Base-by-base conservation (phyloP, 2,329 filamentous ascomycete genomes). In the Saccharata proteae region DNA sequence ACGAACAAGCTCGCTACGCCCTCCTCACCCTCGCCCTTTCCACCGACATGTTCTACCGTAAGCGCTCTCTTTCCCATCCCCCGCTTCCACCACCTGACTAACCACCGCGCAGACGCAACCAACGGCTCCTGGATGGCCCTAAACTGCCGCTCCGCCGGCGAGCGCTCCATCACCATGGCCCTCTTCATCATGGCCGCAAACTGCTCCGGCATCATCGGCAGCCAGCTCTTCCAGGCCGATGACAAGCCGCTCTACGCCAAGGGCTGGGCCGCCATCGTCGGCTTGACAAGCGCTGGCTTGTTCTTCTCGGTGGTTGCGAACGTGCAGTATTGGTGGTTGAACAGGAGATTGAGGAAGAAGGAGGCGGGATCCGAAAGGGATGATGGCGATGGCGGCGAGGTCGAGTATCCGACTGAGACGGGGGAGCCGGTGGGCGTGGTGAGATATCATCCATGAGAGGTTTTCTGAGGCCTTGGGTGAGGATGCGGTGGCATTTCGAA, bases 121-220 rank as follows among this genome's bases (percentile, higher is more conserved):
- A 42, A 43, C 24, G 40, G 38, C 9, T 42, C 40, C 8, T 43
- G 41, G 41, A 30, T 43, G 14, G 40, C 41, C 7, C 29, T 42
- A 20, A 43, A 43, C 36, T 30, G 40, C 16, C 34, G 38, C n/a
- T 28, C 33, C 5, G 36, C 41, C 11, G 35, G 34, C 22, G 40
- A 43, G 32, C 36, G 41, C 20, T 36, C 34, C 12, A 41, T 43
- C 29, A 39, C 36, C 16, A 35, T 43, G 30, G 41, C 41, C 10
- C 34, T 43, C n/a, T 39, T 43, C 26, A 42, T 43, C 31, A 41
- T 41, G 35, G 28, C 36, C 5, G 40, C 40, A n/a, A 43, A 43
- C 22, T 26, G 26, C 9, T 36, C 38, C 6, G 40, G 40, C 11
- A 42, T 43, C 26, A 35, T 43, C n/a, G 41, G 41, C 5, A 26